phyloP scores from a whole-genome alignment of 208 protist species.

The Porcisia deanei region DNA sequence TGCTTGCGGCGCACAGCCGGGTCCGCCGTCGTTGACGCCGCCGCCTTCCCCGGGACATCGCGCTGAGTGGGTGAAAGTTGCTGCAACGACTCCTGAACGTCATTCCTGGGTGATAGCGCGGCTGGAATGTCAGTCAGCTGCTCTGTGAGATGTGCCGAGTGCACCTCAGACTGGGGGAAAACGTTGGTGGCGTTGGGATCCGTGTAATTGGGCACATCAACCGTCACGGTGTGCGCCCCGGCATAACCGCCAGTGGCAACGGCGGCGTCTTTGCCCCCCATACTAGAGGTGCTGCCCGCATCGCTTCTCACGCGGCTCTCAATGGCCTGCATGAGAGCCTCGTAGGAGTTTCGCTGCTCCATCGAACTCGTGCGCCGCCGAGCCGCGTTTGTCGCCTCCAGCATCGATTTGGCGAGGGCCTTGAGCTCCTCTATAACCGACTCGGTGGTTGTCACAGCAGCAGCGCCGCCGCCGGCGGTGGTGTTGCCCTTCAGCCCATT shows the following conservation, averaged over 20 bases:
- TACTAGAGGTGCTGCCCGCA: not conserved
- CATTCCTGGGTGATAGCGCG: constrained; percentile 17
- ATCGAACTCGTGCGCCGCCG: constrained; percentile 50
- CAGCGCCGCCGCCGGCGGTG: not conserved
- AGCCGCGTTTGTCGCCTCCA: constrained; percentile 75
- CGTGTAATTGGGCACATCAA: constrained; percentile 7
- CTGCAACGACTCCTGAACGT: not conserved
- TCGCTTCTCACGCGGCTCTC: constrained; percentile 35
- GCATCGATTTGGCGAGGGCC: constrained; percentile 81
- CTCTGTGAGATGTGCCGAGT: constrained; percentile 25
- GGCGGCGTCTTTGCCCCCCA: not conserved
- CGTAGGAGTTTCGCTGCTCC: constrained; percentile 64
- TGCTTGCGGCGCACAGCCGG: not conserved
- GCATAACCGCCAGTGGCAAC: not conserved
- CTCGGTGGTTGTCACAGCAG: constrained; percentile 43
- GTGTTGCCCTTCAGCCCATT: not conserved
- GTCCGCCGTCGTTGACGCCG: not conserved
- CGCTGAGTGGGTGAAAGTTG: constrained; percentile 4
- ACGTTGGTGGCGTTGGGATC: constrained; percentile 12
- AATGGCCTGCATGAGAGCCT: constrained; percentile 68
- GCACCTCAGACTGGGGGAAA: constrained; percentile 9
- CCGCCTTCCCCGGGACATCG: not conserved
- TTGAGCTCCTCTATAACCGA: constrained; percentile 86
- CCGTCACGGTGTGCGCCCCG: not conserved
- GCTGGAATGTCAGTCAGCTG: constrained; percentile 34